phyloP scores from a whole-genome alignment of 2,329 filamentous ascomycete genomes.

The Dryadomyces quercivorus region DNA sequence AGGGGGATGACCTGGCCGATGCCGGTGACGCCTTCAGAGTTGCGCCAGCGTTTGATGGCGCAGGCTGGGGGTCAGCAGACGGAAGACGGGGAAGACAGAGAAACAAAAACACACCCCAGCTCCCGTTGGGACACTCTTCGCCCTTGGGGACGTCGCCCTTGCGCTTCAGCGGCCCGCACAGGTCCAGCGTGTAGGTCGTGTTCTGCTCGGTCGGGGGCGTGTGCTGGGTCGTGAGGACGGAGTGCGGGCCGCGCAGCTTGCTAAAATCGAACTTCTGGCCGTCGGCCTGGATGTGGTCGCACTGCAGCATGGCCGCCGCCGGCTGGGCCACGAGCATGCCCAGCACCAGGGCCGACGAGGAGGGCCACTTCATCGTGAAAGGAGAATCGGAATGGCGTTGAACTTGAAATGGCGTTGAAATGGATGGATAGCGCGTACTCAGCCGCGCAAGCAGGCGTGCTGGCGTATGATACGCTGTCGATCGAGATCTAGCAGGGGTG shows the following conservation, averaged over 20 bases:
- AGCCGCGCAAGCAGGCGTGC: neutral
- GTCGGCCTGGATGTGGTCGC: constrained; percentile 48
- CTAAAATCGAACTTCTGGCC: constrained; percentile 51
- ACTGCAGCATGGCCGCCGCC: constrained; percentile 40
- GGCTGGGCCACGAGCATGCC: constrained; percentile 7
- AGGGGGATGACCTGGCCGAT: constrained; percentile 55
- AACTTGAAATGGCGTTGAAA: too few species aligned
- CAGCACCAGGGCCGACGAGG: neutral
- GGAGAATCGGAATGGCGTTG: neutral
- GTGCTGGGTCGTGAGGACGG: constrained; percentile 48
- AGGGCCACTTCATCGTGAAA: constrained; percentile 1
- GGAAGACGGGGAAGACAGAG: too few species aligned
- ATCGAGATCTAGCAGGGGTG: neutral
- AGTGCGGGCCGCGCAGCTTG: constrained; percentile 53
- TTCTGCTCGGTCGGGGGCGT: constrained; percentile 47
- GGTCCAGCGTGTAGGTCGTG: constrained; percentile 70
- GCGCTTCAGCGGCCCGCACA: constrained; percentile 57
- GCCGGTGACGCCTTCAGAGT: constrained; percentile 29
- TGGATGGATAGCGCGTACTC: too few species aligned
- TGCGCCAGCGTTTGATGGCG: constrained; percentile 51
- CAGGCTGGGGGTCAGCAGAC: constrained; percentile 44
- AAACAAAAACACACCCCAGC: constrained; percentile 41
- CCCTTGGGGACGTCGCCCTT: constrained; percentile 40
- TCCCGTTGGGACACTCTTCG: constrained; percentile 55
- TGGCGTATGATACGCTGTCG: too few species aligned